Conservation (phyloP, 768 basidiomycete genomes). For the Ramaria sp. region DNA sequence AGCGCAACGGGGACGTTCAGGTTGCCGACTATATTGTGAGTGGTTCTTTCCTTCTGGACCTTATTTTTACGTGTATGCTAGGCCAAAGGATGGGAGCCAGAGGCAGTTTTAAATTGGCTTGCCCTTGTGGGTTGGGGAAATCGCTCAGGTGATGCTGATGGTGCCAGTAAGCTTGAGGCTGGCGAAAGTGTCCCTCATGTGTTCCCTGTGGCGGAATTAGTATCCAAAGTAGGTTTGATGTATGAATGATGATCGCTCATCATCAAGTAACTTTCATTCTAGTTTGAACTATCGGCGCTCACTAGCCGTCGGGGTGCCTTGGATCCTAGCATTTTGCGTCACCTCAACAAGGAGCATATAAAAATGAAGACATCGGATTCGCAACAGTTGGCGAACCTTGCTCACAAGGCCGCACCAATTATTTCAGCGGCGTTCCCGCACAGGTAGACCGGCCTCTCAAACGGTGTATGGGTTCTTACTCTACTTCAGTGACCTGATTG, state of each 20-base stretch:
- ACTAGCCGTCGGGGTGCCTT: constrained; percentile 81
- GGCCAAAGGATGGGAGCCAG: constrained; percentile 85
- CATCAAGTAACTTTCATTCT: background rate
- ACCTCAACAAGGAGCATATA: constrained; percentile 83
- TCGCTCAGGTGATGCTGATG: constrained; percentile 17
- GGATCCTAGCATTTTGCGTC: constrained; percentile 70
- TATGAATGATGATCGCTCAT: background rate
- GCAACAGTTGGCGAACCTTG: constrained; percentile 42
- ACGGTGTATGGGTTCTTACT: background rate
- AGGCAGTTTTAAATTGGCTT: constrained; percentile 85
- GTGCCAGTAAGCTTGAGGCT: background rate
- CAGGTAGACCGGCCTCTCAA: constrained; percentile 30
- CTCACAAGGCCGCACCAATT: constrained; percentile 39
- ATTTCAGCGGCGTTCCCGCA: constrained; percentile 49
- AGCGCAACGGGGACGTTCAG: constrained; percentile 81
- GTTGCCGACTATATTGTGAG: constrained; percentile 78
- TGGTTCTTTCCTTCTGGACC: background rate
- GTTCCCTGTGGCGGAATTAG: constrained; percentile 14
- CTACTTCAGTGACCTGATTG: constrained; percentile 33
- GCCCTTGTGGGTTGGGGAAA: constrained; percentile 91
- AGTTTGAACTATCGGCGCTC: constrained; percentile 71
- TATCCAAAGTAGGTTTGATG: constrained; percentile 34
- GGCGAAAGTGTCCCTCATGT: constrained; percentile 19
- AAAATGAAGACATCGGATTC: constrained; percentile 41
- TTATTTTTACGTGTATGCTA: constrained; percentile 19